Evolutionary conservation across 1,139 yeast genomes (phyloP), one percentile per base, ranked within the genome.

Genomic region (Debaryomyces fabryi): DNA sequence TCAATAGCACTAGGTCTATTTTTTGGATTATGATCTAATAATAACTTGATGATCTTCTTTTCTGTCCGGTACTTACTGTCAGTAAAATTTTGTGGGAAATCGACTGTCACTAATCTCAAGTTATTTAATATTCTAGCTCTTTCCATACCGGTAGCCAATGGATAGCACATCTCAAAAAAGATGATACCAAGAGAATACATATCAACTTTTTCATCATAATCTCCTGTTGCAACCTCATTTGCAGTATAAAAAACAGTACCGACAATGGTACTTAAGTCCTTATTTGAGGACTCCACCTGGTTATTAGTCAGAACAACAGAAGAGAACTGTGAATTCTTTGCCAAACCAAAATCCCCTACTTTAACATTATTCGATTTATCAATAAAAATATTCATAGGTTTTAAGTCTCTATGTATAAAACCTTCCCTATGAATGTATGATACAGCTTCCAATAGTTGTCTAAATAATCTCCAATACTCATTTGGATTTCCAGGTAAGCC

Each of bases 341-440:
- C 99, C 49, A 95, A 76, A 0, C 99, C 99, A 67, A 95, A 95
- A 63, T 95, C 99, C 56, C 99, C 99, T 30, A 95, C 88, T 64
- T 95, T 95, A 48, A 93, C 84, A 62, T 92, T 90, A 58, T 88
- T 86, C 0, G 89, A 81, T 56, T 87, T 86, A 65, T 93, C 99
- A 57, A 95, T 92, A 71, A 95, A 95, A 65, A 95, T 90, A 64
- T 95, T 95, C 79, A 87, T 87, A 1, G 99, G 99, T 63, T 95
- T 95, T 59, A 95, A 76, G 64, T 95, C 99, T 48, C 99, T 77
- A 50, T 95, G 99, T 55, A 95, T 93, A 46, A 92, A 89, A 0
- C 98, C 98, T 63, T 90, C 96, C 1, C 90, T 75, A 62, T 95
- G 99, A 46, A 95, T 93, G 60, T 95, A 95, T 6, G 87, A 82